Evolutionary conservation across 768 basidiomycete species (phyloP).

Genomic region (Suillus hirtellus): DNA sequence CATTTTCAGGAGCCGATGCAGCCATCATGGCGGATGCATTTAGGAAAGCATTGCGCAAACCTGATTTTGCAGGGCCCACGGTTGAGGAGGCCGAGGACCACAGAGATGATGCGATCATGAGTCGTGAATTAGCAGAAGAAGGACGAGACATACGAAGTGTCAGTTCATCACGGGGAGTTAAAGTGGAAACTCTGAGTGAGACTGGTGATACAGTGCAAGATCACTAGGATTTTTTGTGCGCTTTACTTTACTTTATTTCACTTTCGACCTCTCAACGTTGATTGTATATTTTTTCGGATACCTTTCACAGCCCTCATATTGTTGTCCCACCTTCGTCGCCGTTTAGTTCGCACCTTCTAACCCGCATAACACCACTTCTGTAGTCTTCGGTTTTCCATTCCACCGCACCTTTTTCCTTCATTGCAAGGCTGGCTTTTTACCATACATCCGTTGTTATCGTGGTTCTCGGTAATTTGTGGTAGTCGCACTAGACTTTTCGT

Average conservation of each 20-base stretch:
- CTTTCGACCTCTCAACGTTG: conserved; percentile 33
- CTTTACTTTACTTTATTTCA: conserved; percentile 37
- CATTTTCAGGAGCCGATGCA: conserved; percentile 83
- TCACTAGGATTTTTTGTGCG: conserved; percentile 40
- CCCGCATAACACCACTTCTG: conserved; percentile 22
- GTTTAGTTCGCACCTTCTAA: conserved; percentile 35
- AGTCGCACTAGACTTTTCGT: conserved; percentile 23
- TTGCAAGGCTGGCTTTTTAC: conserved; percentile 27
- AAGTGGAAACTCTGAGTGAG: conserved; percentile 66
- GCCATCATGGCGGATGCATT: conserved; percentile 94
- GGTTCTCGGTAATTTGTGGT: conserved; percentile 28
- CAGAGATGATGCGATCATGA: conserved; percentile 46
- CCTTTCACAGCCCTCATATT: conserved; percentile 27
- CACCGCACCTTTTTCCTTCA: conserved; percentile 19
- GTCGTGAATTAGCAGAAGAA: conserved; percentile 82
- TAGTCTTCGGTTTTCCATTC: conserved; percentile 27
- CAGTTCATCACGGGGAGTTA: conserved; percentile 74
- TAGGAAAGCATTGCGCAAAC: conserved; percentile 83
- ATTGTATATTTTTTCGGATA: conserved; percentile 36
- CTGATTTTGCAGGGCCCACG: conserved; percentile 74
- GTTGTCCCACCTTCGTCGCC: conserved; percentile 32
- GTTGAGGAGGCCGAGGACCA: conserved; percentile 60
- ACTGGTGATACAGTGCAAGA: conserved; percentile 50
- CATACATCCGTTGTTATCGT: conserved; percentile 21
- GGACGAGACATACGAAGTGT: conserved; percentile 89